Percentiles rank a stretch among this genome's conserved stretches.
These are phyloP conservation scores for Cryptococcus hybrid DNA, from an alignment of 1,284 basidiomycete genomes.

Conservation along the genomic window DNA sequence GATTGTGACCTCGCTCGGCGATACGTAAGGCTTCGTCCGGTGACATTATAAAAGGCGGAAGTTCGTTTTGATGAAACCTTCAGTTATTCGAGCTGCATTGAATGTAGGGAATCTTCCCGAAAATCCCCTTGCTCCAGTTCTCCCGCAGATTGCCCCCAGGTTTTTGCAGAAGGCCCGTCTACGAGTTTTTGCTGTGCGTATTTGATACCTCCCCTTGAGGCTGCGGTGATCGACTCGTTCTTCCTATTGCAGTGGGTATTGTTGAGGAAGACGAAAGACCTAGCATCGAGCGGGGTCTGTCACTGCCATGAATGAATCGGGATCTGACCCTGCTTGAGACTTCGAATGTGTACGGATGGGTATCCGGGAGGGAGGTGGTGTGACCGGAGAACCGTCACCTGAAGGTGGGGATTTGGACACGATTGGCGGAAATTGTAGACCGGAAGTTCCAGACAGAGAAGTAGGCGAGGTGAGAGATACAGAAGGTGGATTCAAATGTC, in stretches of 20 bases:
- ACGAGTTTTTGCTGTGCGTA: background rate
- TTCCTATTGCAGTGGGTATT: background rate
- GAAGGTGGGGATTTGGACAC: background rate
- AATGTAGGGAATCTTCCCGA: background rate
- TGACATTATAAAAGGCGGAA: conserved; percentile 30
- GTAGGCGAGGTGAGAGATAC: background rate
- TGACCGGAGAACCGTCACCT: background rate
- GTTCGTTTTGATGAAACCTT: conserved; percentile 35
- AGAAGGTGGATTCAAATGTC: background rate
- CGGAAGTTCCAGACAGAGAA: background rate
- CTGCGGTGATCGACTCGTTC: background rate
- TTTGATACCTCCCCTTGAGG: background rate
- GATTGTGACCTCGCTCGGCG: conserved; percentile 24
- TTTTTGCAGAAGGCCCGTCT: background rate
- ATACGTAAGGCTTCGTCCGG: conserved; percentile 30
- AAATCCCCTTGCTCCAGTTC: no score
- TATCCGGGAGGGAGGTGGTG: conserved; percentile 2
- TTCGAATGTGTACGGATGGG: conserved; percentile 13
- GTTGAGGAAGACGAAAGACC: conserved; percentile 10
- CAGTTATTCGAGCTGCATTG: conserved; percentile 6
- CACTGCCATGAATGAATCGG: background rate
- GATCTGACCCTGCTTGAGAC: background rate
- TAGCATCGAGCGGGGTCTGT: background rate
- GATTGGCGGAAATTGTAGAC: background rate
- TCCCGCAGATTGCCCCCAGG: background rate